Evolutionary conservation across 305 asterid genomes (phyloP).

Genomic region (Fraxinus platypoda): DNA sequence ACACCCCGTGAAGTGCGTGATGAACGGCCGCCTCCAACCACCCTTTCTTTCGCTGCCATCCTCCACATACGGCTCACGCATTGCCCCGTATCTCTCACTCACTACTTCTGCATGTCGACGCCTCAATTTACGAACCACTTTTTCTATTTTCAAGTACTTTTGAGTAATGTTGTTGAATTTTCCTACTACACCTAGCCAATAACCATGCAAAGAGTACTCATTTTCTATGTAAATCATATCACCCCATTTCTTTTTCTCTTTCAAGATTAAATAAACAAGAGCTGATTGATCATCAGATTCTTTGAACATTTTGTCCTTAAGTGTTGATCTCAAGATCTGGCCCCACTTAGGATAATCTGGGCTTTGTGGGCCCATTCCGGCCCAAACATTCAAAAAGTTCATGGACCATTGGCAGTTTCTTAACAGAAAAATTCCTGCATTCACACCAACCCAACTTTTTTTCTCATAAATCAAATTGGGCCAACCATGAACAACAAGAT

Average conservation of each 20-base stretch:
- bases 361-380: conserved; percentile 64
- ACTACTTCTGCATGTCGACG: conserved; percentile 62
- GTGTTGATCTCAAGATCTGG: conserved; percentile 34
- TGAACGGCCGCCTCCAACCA: conserved; percentile 65
- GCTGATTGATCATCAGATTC: conserved; percentile 73
- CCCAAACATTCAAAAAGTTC: conserved; percentile 68
- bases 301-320: conserved; percentile 47
- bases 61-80: conserved; percentile 29
- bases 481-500: conserved; percentile 55
- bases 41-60: conserved; percentile 30
- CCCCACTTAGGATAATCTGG: conserved; percentile 60
- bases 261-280: conserved; percentile 48
- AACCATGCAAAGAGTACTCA: conserved; percentile 52
- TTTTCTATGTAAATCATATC: conserved; percentile 59
- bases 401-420: conserved; percentile 82
- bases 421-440: conserved; percentile 64
- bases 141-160: conserved; percentile 39
- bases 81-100: conserved; percentile 37
- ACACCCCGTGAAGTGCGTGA: conserved; percentile 86
- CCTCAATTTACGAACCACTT: conserved; percentile 25
- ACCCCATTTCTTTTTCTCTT: conserved; percentile 49
- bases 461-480: conserved; percentile 44
- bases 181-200: conserved; percentile 54
- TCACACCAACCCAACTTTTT: conserved; percentile 64
- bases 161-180: conserved; percentile 28